These are phyloP conservation scores for Paspalum vaginatum DNA, from an alignment of 176 grass and related monocot species.

Conservation along the genomic window DNA sequence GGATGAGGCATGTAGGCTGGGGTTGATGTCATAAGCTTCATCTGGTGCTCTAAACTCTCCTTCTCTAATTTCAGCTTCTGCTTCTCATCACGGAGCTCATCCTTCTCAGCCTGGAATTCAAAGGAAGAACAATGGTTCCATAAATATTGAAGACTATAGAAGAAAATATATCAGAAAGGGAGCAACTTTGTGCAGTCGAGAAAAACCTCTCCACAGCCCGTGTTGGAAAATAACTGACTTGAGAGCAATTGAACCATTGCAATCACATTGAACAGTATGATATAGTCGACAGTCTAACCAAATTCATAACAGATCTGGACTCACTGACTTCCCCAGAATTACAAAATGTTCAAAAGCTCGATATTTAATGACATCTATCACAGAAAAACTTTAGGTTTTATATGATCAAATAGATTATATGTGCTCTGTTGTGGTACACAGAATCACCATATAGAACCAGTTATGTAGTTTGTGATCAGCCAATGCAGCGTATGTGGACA, in stretches of 20 bases:
- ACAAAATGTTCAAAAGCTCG: neutral
- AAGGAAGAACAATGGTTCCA: neutral
- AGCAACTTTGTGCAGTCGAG: neutral
- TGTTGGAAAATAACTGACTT: neutral
- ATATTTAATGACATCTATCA: neutral
- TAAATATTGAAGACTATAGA: neutral
- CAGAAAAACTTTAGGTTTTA: neutral
- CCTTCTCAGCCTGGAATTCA: constrained; percentile 67
- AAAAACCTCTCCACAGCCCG: neutral
- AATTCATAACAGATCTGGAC: neutral
- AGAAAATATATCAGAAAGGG: neutral
- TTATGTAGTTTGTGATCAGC: neutral
- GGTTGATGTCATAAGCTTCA: constrained; percentile 59
- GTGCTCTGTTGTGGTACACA: neutral
- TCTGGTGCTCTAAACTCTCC: constrained; percentile 65
- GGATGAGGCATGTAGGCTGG: constrained; percentile 64
- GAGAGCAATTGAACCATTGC: neutral
- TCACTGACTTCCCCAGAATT: too few relatives aligned
- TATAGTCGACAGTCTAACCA: neutral
- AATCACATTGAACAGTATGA: neutral
- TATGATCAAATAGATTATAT: neutral
- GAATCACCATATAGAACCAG: neutral
- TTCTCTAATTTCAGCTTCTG: constrained; percentile 69
- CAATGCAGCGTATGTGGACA: neutral
- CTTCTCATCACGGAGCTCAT: constrained; percentile 81